phyloP scores from a whole-genome alignment of 2,329 filamentous ascomycete genomes.

The Tympanopsis confertula region DNA sequence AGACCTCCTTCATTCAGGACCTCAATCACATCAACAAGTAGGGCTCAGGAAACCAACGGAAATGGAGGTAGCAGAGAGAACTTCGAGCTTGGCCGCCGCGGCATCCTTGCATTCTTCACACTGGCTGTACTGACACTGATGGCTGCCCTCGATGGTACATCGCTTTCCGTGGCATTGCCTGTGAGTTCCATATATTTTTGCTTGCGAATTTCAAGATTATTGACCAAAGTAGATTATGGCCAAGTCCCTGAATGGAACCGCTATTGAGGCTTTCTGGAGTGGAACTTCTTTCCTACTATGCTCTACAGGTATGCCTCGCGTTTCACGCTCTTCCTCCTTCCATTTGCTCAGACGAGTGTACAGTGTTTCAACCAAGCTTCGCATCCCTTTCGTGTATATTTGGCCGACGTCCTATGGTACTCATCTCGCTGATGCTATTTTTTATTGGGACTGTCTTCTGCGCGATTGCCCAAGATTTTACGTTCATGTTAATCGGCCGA shows the following conservation, averaged over 20 bases:
- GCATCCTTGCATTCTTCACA: background rate
- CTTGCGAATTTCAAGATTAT: too few relatives aligned
- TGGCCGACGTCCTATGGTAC: conserved; percentile 26
- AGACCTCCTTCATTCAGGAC: too few relatives aligned
- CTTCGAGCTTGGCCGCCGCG: too few relatives aligned
- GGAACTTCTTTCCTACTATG: conserved; percentile 1
- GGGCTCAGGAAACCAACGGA: too few relatives aligned
- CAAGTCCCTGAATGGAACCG: background rate
- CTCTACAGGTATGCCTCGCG: too few relatives aligned
- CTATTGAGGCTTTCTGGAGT: background rate
- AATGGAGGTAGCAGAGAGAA: too few relatives aligned
- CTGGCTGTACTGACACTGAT: background rate
- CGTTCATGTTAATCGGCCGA: conserved; percentile 31
- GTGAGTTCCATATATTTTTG: too few relatives aligned
- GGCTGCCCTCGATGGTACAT: background rate
- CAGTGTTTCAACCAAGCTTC: conserved; percentile 36
- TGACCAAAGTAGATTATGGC: too few relatives aligned
- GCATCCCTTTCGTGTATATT: conserved; percentile 33
- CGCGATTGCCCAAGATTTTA: conserved; percentile 25
- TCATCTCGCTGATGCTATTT: conserved; percentile 26
- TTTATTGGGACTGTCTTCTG: conserved; percentile 28
- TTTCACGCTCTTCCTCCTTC: too few relatives aligned
- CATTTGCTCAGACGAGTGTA: too few relatives aligned
- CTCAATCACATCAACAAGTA: too few relatives aligned
- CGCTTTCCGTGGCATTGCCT: background rate